Evolutionary conservation across 768 basidiomycete species (phyloP).

Genomic region (Phanerochaete sordida): DNA sequence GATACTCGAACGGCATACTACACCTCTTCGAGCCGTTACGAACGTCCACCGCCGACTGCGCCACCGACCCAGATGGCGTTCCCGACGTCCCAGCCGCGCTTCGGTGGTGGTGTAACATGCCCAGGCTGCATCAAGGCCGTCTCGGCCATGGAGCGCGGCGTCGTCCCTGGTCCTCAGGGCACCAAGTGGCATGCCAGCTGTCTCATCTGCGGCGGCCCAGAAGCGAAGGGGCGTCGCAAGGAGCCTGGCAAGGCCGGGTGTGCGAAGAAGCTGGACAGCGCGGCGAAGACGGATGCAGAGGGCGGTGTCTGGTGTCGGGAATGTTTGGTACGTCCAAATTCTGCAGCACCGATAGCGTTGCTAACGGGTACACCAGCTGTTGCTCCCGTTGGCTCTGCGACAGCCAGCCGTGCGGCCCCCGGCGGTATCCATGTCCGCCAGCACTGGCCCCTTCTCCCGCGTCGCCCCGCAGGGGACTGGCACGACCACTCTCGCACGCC

Average conservation of each 20-base stretch:
- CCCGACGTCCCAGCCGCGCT: constrained; percentile 38
- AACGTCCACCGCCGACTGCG: constrained; percentile 36
- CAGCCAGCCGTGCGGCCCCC: constrained; percentile 54
- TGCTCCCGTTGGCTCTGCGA: constrained; percentile 47
- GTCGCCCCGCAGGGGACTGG: constrained; percentile 62
- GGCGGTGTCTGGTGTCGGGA: constrained; percentile 83
- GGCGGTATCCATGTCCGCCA: constrained; percentile 43
- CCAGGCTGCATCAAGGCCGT: constrained; percentile 74
- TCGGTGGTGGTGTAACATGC: constrained; percentile 59
- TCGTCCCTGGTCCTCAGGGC: constrained; percentile 81
- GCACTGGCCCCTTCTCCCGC: constrained; percentile 26
- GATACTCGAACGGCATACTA: constrained; percentile 18
- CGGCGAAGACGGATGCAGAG: constrained; percentile 67
- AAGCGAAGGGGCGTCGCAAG: constrained; percentile 40
- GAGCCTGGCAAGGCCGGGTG: constrained; percentile 69
- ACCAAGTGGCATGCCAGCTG: constrained; percentile 78
- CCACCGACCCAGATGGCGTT: constrained; percentile 31
- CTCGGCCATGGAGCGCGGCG: constrained; percentile 81
- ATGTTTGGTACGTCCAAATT: constrained; percentile 53
- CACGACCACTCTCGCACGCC: constrained; percentile 68
- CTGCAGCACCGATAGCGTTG: too few relatives aligned
- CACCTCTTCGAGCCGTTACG: constrained; percentile 36
- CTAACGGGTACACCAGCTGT: constrained; percentile 36
- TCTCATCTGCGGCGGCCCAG: constrained; percentile 77
- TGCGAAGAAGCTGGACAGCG: constrained; percentile 80